Percentiles rank a stretch among this genome's conserved stretches.
These are phyloP conservation scores for Candida ficus DNA, from an alignment of 805 yeast species.

Conservation along the genomic window DNA sequence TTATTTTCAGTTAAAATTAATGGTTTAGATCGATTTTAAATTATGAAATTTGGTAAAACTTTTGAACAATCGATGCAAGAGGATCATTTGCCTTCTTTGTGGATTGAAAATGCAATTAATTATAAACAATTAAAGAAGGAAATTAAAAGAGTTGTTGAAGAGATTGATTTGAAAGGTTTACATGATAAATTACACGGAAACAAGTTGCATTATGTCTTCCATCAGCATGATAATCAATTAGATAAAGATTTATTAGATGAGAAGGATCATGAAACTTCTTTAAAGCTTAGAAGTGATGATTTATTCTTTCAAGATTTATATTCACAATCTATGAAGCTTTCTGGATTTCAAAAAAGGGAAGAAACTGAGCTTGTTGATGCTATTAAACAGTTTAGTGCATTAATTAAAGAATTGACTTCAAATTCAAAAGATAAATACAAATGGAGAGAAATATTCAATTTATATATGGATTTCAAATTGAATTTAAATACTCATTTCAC, in stretches of 20 bases:
- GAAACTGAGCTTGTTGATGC: neutral
- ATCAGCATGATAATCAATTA: conserved; percentile 7
- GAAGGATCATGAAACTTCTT: neutral
- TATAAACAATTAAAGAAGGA: conserved; percentile 67
- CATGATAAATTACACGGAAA: conserved; percentile 33
- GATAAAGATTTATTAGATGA: conserved; percentile 4
- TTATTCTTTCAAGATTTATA: conserved; percentile 6
- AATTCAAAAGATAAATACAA: conserved; percentile 51
- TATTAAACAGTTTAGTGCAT: conserved; percentile 1
- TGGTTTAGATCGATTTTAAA: too few species aligned
- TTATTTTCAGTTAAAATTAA: too few species aligned
- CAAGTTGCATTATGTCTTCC: conserved; percentile 18
- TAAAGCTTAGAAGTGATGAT: conserved; percentile 5
- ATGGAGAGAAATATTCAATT: conserved; percentile 66
- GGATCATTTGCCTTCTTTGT: conserved; percentile 58
- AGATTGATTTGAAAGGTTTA: conserved; percentile 54
- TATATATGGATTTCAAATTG: conserved; percentile 62
- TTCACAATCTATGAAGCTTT: conserved; percentile 3
- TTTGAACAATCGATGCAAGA: conserved; percentile 58
- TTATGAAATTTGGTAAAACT: conserved; percentile 73
- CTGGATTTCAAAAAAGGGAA: conserved; percentile 1
- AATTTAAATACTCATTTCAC: conserved; percentile 47
- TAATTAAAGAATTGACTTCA: conserved; percentile 2
- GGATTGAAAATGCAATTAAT: conserved; percentile 66
- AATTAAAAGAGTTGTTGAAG: conserved; percentile 59